These are phyloP conservation scores for Diaporthe amygdali DNA, from an alignment of 2,329 filamentous ascomycete species.

Conservation along the genomic window DNA sequence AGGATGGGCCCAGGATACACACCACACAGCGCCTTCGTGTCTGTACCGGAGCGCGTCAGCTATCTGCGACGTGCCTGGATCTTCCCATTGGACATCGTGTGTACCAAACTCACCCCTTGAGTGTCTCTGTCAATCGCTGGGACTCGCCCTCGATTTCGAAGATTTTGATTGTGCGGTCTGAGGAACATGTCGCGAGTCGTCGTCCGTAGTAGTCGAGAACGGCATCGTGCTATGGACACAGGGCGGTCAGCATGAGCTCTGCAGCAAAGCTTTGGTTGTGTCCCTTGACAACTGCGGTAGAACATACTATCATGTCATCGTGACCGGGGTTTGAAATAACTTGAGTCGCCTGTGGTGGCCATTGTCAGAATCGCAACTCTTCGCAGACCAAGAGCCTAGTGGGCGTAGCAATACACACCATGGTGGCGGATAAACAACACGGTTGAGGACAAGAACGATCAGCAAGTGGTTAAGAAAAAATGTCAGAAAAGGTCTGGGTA, in stretches of 20 bases:
- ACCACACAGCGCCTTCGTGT: conserved; percentile 98
- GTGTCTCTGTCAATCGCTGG: conserved; percentile 87
- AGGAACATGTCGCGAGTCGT: conserved; percentile 94
- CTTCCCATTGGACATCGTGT: not conserved
- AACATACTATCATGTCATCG: conserved; percentile 99
- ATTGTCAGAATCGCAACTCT: conserved; percentile 8
- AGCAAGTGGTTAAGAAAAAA: not conserved
- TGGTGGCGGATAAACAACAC: conserved; percentile 18
- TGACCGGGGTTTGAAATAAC: conserved; percentile 86
- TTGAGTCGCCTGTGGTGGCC: conserved; percentile 58
- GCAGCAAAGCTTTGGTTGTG: conserved; percentile 19
- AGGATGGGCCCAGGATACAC: conserved; percentile 95
- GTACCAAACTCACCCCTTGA: conserved; percentile 76
- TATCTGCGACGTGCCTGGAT: not conserved
- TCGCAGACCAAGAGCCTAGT: not conserved
- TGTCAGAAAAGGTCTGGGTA: not conserved
- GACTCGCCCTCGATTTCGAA: conserved; percentile 96
- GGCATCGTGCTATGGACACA: conserved; percentile 82
- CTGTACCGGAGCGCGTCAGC: conserved; percentile 50
- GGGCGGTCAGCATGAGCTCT: conserved; percentile 21
- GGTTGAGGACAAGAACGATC: not conserved
- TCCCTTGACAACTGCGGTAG: conserved; percentile 20
- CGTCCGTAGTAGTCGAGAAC: conserved; percentile 98
- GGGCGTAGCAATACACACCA: conserved; percentile 21
- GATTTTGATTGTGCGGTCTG: conserved; percentile 98